Evolutionary conservation across 108 stramenopile genomes (phyloP), one percentile per base, ranked within the genome.

Genomic region (Cyclotella kingstonii): DNA sequence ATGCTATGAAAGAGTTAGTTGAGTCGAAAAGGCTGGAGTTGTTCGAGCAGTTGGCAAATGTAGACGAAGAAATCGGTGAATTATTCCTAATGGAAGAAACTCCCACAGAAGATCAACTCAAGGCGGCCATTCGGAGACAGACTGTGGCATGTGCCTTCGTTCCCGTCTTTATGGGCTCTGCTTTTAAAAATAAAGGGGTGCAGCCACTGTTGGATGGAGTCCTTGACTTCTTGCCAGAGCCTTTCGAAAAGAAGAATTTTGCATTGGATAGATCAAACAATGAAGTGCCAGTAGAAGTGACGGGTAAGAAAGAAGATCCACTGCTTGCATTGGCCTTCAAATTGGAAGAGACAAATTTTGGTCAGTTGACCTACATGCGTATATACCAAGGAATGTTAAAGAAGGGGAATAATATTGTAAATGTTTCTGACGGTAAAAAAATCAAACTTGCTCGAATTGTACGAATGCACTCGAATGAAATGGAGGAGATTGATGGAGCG

Each of bases 131-230:
- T 66, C 86, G 98, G 1, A 70, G 93, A 15, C 81, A 81, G 51
- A 95, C 95, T 25, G 80, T 98, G 22, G 78, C 85, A 2, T 95
- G 88, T 47, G 79, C 81, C 11, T 98, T 99, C 68, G 97, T 99
- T 14, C 98, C 99, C 3, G 98, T 99, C 10, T 98, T 98, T 62
- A 98, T 99, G 97, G 99, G 98, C 18, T 93, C 91, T 41, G 98
- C 99, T 2, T 99, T 93, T 77, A 99, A 99, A 87, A 99, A 99
- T 79, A 97, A 96, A 66, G 98, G 98, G 42, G 97, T 97, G 22
- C 99, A 99, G 53, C 80, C 95, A 4, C 83, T 99, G 23, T 79
- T 99, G 36, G 97, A 99, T 77, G 99, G 96, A 17, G 97, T 99
- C 25, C 38, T 95, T 27, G 86, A 93, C 49, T 99, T 97, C 78